phyloP scores from a whole-genome alignment of 202 grass and related monocot species.

The Alloteropsis angusta region DNA sequence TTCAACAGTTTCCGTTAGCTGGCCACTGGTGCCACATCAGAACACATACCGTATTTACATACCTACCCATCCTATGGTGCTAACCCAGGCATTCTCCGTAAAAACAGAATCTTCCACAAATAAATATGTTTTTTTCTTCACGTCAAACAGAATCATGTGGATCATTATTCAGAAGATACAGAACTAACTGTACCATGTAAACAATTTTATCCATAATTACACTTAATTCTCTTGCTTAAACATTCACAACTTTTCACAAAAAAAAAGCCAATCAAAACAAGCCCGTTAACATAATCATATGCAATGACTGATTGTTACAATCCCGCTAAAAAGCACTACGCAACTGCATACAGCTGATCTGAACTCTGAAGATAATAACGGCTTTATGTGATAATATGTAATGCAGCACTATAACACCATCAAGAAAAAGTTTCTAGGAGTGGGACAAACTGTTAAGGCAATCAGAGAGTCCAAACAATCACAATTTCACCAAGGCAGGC shows the following conservation, averaged over 20 bases:
- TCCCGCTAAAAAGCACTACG: background rate
- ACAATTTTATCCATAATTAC: background rate
- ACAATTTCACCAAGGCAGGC: background rate
- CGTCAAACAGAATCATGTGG: background rate
- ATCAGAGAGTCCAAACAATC: background rate
- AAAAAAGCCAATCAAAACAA: background rate
- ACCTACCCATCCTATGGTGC: background rate
- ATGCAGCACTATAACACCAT: background rate
- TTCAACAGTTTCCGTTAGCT: background rate
- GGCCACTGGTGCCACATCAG: background rate
- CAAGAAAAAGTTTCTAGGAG: slow-evolving; percentile 1
- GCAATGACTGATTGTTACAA: background rate
- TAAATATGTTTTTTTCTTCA: background rate
- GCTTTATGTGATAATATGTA: background rate
- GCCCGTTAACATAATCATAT: background rate
- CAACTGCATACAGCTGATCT: slow-evolving; percentile 3
- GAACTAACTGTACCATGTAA: background rate
- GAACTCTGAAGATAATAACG: background rate
- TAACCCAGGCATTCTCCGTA: background rate
- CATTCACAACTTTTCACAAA: background rate
- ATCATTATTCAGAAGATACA: background rate
- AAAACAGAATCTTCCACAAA: background rate
- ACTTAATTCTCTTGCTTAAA: background rate
- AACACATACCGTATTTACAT: background rate
- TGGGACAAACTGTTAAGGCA: background rate